Percentiles rank a stretch among this genome's conserved stretches.
Evolutionary conservation across 805 yeast species (phyloP).

Genomic region (Nakazawaea anatomiae): DNA sequence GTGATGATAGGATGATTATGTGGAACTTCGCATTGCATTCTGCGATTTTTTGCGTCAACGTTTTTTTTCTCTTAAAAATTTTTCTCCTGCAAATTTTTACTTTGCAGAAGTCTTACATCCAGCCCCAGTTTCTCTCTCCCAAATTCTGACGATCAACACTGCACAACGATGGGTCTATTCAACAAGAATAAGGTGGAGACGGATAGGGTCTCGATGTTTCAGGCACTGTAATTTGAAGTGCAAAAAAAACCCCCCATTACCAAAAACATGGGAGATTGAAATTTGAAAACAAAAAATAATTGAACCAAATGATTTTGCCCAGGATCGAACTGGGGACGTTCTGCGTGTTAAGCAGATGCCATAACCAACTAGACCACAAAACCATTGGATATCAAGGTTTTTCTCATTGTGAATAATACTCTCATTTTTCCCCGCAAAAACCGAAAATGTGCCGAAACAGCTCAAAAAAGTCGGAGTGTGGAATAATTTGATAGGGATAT

Average conservation of each 20-base stretch:
- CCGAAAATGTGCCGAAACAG: too few species aligned
- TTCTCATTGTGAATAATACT: too few species aligned
- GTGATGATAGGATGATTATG: too few species aligned
- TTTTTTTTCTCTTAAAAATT: not conserved
- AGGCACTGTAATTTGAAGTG: too few species aligned
- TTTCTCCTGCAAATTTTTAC: not conserved
- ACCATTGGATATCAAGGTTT: constrained; percentile 35
- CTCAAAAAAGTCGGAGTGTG: too few species aligned
- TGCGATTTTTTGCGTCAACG: not conserved
- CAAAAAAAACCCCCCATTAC: too few species aligned
- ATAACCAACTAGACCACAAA: constrained; percentile 99
- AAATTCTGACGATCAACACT: too few species aligned
- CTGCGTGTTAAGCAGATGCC: constrained; percentile 99
- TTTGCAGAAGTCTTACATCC: not conserved
- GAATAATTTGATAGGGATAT: too few species aligned
- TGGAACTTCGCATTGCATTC: not conserved
- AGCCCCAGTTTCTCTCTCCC: not conserved
- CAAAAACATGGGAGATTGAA: not conserved
- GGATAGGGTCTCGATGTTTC: too few species aligned
- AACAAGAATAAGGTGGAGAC: too few species aligned
- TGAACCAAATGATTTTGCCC: constrained; percentile 85
- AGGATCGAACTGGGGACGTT: constrained; percentile 99
- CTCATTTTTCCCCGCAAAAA: too few species aligned
- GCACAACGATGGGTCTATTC: too few species aligned
- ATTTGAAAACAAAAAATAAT: not conserved